These are phyloP conservation scores for Myriosclerotinia duriaeana DNA, from an alignment of 2,329 filamentous ascomycete species.

Conservation along the genomic window DNA sequence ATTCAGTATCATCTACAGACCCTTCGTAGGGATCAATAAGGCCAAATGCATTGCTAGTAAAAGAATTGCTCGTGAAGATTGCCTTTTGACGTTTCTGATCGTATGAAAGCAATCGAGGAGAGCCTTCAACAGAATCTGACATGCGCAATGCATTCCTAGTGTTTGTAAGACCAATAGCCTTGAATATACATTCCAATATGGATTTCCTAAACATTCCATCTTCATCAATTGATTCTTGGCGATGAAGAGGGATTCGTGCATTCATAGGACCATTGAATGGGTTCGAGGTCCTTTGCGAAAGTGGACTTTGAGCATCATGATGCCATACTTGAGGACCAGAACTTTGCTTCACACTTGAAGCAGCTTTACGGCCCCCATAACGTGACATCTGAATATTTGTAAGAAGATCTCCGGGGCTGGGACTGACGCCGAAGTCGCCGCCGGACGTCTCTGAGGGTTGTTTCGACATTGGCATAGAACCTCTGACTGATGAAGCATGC, in stretches of 20 bases:
- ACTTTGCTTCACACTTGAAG: slow-evolving; percentile 26
- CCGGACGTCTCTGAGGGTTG: slow-evolving; percentile 39
- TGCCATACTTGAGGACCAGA: slow-evolving; percentile 36
- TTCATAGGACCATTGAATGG: slow-evolving; percentile 54
- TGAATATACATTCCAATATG: slow-evolving; percentile 93
- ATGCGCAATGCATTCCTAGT: slow-evolving; percentile 64
- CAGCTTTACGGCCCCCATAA: slow-evolving; percentile 50
- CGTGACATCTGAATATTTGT: slow-evolving; percentile 73
- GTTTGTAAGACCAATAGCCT: slow-evolving; percentile 79
- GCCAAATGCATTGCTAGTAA: slow-evolving; percentile 81
- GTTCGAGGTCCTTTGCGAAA: slow-evolving; percentile 52
- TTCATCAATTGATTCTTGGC: slow-evolving; percentile 81
- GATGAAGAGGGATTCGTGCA: slow-evolving; percentile 56
- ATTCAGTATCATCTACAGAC: slow-evolving; percentile 81
- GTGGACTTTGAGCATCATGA: slow-evolving; percentile 39
- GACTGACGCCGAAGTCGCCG: slow-evolving; percentile 44
- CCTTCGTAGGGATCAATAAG: slow-evolving; percentile 83
- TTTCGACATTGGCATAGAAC: slow-evolving; percentile 25
- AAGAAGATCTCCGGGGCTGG: slow-evolving; percentile 75
- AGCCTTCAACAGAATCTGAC: slow-evolving; percentile 75
- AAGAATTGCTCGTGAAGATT: slow-evolving; percentile 69
- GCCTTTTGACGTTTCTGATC: slow-evolving; percentile 80
- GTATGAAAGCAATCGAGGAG: slow-evolving; percentile 78
- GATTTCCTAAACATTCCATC: slow-evolving; percentile 86
- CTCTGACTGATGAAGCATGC: slow-evolving; percentile 51